These are phyloP conservation scores for Kuraishia borneana DNA, from an alignment of 805 yeast species.

Conservation along the genomic window DNA sequence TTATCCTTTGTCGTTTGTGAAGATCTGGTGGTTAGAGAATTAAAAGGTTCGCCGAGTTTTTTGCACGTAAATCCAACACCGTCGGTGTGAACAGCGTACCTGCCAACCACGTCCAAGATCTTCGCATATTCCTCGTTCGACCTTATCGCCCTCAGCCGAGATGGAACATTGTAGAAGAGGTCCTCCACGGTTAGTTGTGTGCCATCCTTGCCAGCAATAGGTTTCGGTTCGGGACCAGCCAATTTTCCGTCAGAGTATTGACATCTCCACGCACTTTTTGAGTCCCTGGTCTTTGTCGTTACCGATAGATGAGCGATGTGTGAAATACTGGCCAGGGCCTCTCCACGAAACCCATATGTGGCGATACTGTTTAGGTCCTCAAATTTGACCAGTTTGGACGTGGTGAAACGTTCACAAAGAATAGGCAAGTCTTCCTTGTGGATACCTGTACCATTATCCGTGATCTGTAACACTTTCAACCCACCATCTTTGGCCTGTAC, in stretches of 20 bases:
- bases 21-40: constrained; percentile 49
- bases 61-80: constrained; percentile 72
- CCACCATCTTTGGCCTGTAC: constrained; percentile 89
- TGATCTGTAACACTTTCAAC: constrained; percentile 68
- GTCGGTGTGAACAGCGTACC: constrained; percentile 67
- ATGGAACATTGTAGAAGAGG: constrained; percentile 78
- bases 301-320: constrained; percentile 80
- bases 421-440: constrained; percentile 58
- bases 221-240: constrained; percentile 34
- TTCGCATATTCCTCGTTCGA: constrained; percentile 66
- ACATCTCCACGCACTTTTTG: constrained; percentile 62
- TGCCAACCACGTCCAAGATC: constrained; percentile 73
- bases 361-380: constrained; percentile 63
- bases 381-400: constrained; percentile 67
- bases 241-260: constrained; percentile 59
- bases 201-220: constrained; percentile 81
- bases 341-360: constrained; percentile 95
- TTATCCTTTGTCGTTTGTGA: constrained; percentile 46
- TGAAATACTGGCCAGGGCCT: constrained; percentile 89
- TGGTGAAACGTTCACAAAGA: constrained; percentile 87
- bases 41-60: constrained; percentile 65
- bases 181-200: constrained; percentile 83
- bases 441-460: constrained; percentile 87
- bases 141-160: constrained; percentile 57
- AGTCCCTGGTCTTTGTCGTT: constrained; percentile 52